Evolutionary conservation across 306 rosid genomes (phyloP), one percentile per base, ranked within the genome.

Genomic region (Ammopiptanthus mongolicus): DNA sequence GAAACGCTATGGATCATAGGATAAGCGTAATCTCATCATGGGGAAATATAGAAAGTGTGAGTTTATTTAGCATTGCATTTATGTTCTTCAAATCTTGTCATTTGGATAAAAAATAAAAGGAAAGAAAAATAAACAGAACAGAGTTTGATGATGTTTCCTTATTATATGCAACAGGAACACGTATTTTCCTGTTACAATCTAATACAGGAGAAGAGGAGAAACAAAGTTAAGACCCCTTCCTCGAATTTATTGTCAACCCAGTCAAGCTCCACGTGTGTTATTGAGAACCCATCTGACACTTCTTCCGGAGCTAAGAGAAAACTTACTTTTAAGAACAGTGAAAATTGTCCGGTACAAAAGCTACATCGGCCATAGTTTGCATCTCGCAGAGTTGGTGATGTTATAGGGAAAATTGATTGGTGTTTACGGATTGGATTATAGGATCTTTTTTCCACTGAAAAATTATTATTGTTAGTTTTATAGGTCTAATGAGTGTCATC

Each of bases 221-320:
- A 84, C 74, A 77, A 79, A 68, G 72, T 53, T 44, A 88, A 82
- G 83, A 89, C 90, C 52, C 92, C 97, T 17, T 76, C 80, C 61
- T 81, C 81, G 14, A 70, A 52, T 76, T 83, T 87, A 33, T 37
- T 82, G 69, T 76, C 93, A 74, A 76, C 18, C 52, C 71, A 65
- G 33, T 74, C 86, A 9, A 71, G 60, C 77, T 84, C 85, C 69
- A 62, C 73, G 65, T 83, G 77, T 82, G 80, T 76, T 83, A 57
- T 65, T 81, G 92, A 85, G 84, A 84, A 71, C 71, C 53, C 74
- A 50, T 84, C 88, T 56, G 74, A 76, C 62, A 79, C 39, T 79
- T 74, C 79, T 78, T 68, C 75, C 10, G 92, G 88, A 42, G 71
- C 87, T 7, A 91, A 90, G 93, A 91, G 97, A 87, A 86, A 91